These are phyloP conservation scores for Candolleomyces efflorescens DNA, from an alignment of 768 basidiomycete species.

Conservation along the genomic window DNA sequence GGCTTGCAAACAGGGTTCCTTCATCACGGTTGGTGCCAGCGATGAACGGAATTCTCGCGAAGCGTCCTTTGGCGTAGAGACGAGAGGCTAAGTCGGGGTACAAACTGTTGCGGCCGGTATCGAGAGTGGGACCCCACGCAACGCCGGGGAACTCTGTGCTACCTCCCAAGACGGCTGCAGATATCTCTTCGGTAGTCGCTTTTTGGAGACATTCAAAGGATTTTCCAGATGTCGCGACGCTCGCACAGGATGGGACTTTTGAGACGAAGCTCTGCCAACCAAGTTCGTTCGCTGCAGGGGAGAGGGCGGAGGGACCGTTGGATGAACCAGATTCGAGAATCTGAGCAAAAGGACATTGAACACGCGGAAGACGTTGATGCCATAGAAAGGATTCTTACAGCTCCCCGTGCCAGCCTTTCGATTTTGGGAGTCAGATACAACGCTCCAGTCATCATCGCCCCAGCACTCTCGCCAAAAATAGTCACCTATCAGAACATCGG, in stretches of 20 bases:
- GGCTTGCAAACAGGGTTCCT: constrained; percentile 13
- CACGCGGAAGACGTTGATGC: background rate
- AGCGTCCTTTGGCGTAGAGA: constrained; percentile 22
- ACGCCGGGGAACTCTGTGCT: constrained; percentile 13
- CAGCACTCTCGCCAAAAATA: constrained; percentile 51
- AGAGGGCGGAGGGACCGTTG: constrained; percentile 27
- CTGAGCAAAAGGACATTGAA: constrained; percentile 16
- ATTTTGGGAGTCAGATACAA: constrained; percentile 32
- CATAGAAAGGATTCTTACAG: constrained; percentile 12
- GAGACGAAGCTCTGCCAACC: constrained; percentile 37
- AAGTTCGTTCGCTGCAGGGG: constrained; percentile 23
- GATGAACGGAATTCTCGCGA: constrained; percentile 40
- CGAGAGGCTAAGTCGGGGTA: constrained; percentile 35
- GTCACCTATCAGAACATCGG: constrained; percentile 32
- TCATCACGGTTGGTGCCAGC: constrained; percentile 42
- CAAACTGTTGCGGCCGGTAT: constrained; percentile 32
- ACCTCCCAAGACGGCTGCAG: constrained; percentile 14
- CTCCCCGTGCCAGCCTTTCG: constrained; percentile 31
- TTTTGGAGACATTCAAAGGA: constrained; percentile 31
- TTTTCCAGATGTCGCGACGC: constrained; percentile 17
- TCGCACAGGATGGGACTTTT: constrained; percentile 29
- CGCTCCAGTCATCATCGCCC: constrained; percentile 41
- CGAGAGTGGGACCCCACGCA: constrained; percentile 35
- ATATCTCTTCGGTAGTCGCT: constrained; percentile 19
- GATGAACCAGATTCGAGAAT: constrained; percentile 42